phyloP scores from a whole-genome alignment of 2,329 filamentous ascomycete species.

The Cercospora sp. region DNA sequence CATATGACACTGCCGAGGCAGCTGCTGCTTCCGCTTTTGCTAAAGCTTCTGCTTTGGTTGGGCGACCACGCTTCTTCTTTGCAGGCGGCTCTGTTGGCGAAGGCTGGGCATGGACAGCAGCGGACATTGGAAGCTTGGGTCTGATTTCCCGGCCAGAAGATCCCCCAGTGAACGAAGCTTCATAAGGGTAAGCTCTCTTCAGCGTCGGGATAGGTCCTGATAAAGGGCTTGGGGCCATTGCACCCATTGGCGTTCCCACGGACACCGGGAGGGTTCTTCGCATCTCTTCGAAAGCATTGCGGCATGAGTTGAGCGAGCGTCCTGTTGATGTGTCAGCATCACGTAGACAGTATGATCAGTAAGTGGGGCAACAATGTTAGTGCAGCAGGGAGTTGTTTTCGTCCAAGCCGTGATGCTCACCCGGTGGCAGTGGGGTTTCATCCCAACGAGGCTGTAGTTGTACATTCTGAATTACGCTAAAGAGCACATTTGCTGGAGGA shows the following conservation, averaged over 20 bases:
- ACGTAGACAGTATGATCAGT: background rate
- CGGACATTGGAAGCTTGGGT: conserved; percentile 43
- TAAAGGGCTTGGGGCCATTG: conserved; percentile 34
- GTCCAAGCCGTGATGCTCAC: conserved; percentile 39
- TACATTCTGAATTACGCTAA: conserved; percentile 47
- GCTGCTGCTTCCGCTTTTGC: conserved; percentile 44
- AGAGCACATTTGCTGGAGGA: conserved; percentile 46
- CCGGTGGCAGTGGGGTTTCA: conserved; percentile 52
- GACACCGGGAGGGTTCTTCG: conserved; percentile 27
- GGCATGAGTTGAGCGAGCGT: conserved; percentile 39
- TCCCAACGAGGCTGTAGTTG: conserved; percentile 51
- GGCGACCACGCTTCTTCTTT: conserved; percentile 51
- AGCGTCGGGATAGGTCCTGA: conserved; percentile 28
- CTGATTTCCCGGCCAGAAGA: conserved; percentile 45
- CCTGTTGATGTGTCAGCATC: conserved; percentile 29
- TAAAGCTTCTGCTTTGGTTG: conserved; percentile 50
- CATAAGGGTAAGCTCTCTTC: conserved; percentile 36
- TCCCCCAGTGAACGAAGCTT: conserved; percentile 30
- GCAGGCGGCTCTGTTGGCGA: conserved; percentile 33
- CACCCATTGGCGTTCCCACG: conserved; percentile 24
- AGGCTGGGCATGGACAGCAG: conserved; percentile 22
- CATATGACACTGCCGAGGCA: conserved; percentile 33
- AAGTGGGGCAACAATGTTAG: background rate
- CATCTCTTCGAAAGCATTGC: conserved; percentile 34
- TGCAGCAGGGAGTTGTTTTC: background rate